phyloP scores from a whole-genome alignment of 2,329 filamentous ascomycete genomes.

The Aurifilum marmelostoma region DNA sequence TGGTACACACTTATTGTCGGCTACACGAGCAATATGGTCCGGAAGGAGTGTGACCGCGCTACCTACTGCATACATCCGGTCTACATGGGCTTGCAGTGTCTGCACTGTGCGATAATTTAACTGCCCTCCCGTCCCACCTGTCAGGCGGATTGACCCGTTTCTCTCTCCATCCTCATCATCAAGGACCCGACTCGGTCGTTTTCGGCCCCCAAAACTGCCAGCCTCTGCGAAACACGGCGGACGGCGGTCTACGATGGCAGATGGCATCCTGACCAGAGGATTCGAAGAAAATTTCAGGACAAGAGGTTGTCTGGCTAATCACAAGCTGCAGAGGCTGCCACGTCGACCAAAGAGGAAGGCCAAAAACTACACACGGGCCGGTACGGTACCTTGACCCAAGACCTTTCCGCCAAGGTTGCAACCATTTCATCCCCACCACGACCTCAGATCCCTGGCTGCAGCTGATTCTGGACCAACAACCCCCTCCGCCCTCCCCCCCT shows the following conservation, averaged over 20 bases:
- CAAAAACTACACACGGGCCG: conserved; percentile 9
- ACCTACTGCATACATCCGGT: conserved; percentile 8
- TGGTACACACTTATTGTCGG: neutral
- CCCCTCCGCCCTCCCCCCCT: neutral
- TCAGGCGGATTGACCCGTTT: conserved; percentile 22
- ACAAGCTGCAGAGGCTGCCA: neutral
- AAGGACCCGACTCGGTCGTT: conserved; percentile 17
- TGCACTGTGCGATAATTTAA: conserved; percentile 18
- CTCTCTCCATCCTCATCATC: conserved; percentile 18
- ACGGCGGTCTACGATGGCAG: conserved; percentile 12
- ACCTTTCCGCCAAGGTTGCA: conserved; percentile 19
- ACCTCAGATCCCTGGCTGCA: conserved; percentile 28
- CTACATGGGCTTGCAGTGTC: conserved; percentile 17
- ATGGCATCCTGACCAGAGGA: conserved; percentile 5
- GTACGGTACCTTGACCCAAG: conserved; percentile 11
- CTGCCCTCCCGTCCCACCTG: conserved; percentile 18
- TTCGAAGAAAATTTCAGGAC: neutral
- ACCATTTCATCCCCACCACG: conserved; percentile 10
- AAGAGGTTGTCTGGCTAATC: conserved; percentile 14
- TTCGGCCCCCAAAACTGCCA: conserved; percentile 10
- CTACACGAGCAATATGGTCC: neutral
- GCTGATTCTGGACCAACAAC: conserved; percentile 16
- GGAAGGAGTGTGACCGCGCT: conserved; percentile 1
- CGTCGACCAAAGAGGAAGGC: conserved; percentile 29
- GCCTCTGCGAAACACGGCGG: neutral